Base-by-base conservation (phyloP, 2,329 filamentous ascomycete species). In the Fusarium hostae region DNA sequence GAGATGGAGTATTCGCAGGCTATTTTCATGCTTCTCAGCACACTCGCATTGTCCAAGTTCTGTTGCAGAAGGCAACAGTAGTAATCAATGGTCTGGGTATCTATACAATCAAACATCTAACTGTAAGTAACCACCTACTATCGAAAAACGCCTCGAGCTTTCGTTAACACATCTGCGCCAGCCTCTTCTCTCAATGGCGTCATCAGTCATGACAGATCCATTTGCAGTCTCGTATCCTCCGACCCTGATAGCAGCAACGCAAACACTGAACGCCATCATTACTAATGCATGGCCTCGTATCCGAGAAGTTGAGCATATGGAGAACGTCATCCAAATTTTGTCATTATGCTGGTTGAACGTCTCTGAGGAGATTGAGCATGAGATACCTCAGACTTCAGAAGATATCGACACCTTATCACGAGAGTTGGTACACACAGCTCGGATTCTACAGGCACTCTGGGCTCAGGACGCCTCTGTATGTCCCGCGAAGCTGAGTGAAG, bases 211-310 rank as follows among this genome's bases (percentile, higher is more conserved):
- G 58, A 86, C 88, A 5, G 90, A 94, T 75, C 90, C 93, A 0
- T 93, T 96, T 76, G 86, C 87, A 2, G 82, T 86, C 13, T 84
- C 86, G 2, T 84, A 88, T 68, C 83, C 86, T 2, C 81, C 84
- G 1, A 82, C 91, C 3, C 80, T 94, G 3, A 58, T 85, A 2
- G 83, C 87, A 0, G 86, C 89, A 1, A 79, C 86, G 5, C 78
- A 83, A 22, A 85, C 89, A 2, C 75, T 94, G 26, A 86, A 89
- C 57, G 81, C 83, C 1, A 81, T 91, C 18, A 81, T 97, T 15
- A 72, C 86, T 16, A 90, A 86, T 65, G 89, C 88, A 64, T 94
- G 94, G 90, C 91, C 92, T 15, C 85, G 94, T 8, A 82, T 97
- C 9, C 80, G 76, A 13, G 74, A 78, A 8, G 77, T 83, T 55